A percentile compares a stretch with the other conserved stretches of the same genome.
Conservation (phyloP, 164 flowering plant genomes). For the Macadamia integrifolia region DNA sequence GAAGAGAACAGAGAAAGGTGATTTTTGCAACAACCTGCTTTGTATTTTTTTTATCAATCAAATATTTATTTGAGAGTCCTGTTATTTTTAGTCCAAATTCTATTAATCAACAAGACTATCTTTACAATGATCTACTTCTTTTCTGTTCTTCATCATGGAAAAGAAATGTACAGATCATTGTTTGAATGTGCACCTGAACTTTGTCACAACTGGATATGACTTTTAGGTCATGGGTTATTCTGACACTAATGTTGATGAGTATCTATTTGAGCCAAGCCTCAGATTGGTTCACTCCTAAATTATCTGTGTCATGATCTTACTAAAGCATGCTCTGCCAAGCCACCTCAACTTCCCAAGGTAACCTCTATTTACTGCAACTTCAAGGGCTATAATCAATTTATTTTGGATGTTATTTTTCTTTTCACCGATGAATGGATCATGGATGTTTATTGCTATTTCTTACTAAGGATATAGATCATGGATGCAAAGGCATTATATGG, state of each 20-base stretch:
- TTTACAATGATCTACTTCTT: too few relatives aligned
- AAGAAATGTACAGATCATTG: too few relatives aligned
- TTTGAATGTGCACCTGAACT: background rate
- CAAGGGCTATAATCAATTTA: too few relatives aligned
- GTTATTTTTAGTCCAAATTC: too few relatives aligned
- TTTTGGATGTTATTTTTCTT: too few relatives aligned
- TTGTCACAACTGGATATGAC: background rate
- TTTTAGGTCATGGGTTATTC: constrained; percentile 82
- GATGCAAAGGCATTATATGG: too few relatives aligned
- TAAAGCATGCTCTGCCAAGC: constrained; percentile 60
- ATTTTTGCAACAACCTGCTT: background rate
- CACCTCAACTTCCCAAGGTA: constrained; percentile 92
- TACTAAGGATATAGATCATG: too few relatives aligned
- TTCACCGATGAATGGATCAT: too few relatives aligned
- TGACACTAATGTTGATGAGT: constrained; percentile 94
- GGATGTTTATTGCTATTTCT: too few relatives aligned
- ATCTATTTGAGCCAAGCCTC: constrained; percentile 58
- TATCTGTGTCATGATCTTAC: constrained; percentile 77
- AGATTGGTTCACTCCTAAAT: constrained; percentile 11
- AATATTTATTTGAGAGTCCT: too few relatives aligned
- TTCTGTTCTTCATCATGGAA: too few relatives aligned
- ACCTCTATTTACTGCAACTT: background rate
- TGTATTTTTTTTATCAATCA: background rate
- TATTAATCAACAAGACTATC: too few relatives aligned
- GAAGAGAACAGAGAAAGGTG: constrained; percentile 91